A percentile compares a stretch with the other conserved stretches of the same genome.
phyloP scores from a whole-genome alignment of 208 protist genomes.

The Vickermania ingenoplastis region DNA sequence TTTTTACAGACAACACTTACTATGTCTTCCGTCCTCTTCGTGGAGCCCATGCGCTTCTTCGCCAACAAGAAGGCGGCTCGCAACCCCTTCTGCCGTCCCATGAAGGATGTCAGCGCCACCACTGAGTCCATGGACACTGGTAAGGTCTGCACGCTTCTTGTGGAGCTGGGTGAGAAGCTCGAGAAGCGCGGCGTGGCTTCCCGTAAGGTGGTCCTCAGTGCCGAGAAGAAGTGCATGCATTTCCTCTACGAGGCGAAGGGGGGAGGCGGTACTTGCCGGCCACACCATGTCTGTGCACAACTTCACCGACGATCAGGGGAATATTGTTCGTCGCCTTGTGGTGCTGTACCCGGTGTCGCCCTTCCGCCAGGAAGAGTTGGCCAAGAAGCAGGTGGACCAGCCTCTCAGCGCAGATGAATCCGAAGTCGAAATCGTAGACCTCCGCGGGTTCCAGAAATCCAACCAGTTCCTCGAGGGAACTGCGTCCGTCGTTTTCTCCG shows the following conservation, averaged over 20 bases:
- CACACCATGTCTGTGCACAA: slow-evolving; percentile 61
- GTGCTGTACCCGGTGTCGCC: slow-evolving; percentile 68
- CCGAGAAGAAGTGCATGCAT: slow-evolving; percentile 15
- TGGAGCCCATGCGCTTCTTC: slow-evolving; percentile 13
- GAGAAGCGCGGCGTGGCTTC: slow-evolving; percentile 11
- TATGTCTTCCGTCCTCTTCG: slow-evolving; percentile 15
- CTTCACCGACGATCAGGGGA: slow-evolving; percentile 41
- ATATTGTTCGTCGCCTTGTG: slow-evolving; percentile 42
- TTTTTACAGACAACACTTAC: not conserved
- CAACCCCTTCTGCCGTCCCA: slow-evolving; percentile 12
- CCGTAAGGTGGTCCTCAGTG: slow-evolving; percentile 14
- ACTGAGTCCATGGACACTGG: slow-evolving; percentile 14
- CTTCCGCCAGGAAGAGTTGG: slow-evolving; percentile 39
- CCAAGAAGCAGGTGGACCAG: slow-evolving; percentile 26
- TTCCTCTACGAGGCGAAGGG: slow-evolving; percentile 25
- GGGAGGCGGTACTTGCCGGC: slow-evolving; percentile 29
- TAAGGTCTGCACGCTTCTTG: slow-evolving; percentile 15
- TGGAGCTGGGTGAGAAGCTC: slow-evolving; percentile 10
- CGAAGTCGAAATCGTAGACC: slow-evolving; percentile 48
- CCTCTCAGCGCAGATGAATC: slow-evolving; percentile 13
- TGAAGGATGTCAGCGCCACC: slow-evolving; percentile 19
- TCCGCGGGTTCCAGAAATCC: slow-evolving; percentile 37
- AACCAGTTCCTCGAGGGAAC: slow-evolving; percentile 51
- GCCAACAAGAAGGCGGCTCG: slow-evolving; percentile 6
- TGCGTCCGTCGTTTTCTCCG: slow-evolving; percentile 47